These are phyloP conservation scores for Schwanniomyces yamadae DNA, from an alignment of 805 yeast genomes.

Conservation along the genomic window DNA sequence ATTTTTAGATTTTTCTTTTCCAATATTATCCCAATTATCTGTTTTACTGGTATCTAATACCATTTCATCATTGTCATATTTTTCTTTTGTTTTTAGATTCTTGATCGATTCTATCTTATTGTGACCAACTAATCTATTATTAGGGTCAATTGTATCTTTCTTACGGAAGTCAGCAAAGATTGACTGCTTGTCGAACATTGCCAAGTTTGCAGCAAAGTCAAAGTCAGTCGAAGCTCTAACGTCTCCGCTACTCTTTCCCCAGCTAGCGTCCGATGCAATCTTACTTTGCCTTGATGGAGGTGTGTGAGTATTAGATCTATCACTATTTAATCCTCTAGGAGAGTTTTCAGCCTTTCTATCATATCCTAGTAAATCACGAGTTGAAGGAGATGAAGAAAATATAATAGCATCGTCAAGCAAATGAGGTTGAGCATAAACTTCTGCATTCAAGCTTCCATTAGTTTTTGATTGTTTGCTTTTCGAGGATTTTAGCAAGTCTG, in stretches of 20 bases:
- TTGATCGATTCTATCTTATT: slow-evolving; percentile 46
- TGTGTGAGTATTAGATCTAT: slow-evolving; percentile 9
- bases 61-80: slow-evolving; percentile 72
- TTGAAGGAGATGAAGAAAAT: slow-evolving; percentile 13
- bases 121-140: slow-evolving; percentile 69
- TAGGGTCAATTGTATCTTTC: slow-evolving; percentile 59
- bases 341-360: not conserved
- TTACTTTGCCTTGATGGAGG: slow-evolving; percentile 8
- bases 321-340: slow-evolving; percentile 1
- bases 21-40: slow-evolving; percentile 58
- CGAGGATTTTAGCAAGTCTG: slow-evolving; percentile 18
- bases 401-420: slow-evolving; percentile 29
- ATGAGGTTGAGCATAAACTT: slow-evolving; percentile 3
- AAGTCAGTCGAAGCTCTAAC: slow-evolving; percentile 62
- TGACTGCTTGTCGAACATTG: slow-evolving; percentile 74
- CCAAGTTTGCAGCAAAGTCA: slow-evolving; percentile 80
- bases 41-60: slow-evolving; percentile 45
- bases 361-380: slow-evolving; percentile 7
- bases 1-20: slow-evolving; percentile 12
- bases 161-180: slow-evolving; percentile 76
- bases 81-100: slow-evolving; percentile 34
- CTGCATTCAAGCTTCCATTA: slow-evolving; percentile 11
- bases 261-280: slow-evolving; percentile 35
- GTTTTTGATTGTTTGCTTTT: slow-evolving; percentile 16
- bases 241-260: slow-evolving; percentile 47